Percentiles rank a stretch among this genome's conserved stretches.
phyloP scores from a whole-genome alignment of 345 rosid species.

The Euphorbia pulcherrima region DNA sequence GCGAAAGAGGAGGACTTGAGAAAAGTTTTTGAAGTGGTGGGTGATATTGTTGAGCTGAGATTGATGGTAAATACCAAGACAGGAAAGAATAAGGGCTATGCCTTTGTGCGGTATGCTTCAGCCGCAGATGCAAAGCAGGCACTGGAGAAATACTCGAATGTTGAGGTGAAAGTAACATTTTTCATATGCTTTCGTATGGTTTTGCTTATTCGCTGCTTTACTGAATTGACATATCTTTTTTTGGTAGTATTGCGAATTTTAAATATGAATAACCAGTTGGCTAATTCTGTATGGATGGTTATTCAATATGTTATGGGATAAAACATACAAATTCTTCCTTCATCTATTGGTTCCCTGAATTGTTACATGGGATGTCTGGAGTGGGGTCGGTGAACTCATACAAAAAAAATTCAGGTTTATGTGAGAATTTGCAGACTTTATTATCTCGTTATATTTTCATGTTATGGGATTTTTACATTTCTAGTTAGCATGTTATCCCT shows the following conservation, averaged over 20 bases:
- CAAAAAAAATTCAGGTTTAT: neutral
- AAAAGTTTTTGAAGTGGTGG: slow-evolving; percentile 28
- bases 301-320: neutral
- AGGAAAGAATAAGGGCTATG: slow-evolving; percentile 29
- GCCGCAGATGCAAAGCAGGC: slow-evolving; percentile 27
- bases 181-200: too few species aligned
- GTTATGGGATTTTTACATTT: neutral
- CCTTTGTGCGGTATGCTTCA: slow-evolving; percentile 27
- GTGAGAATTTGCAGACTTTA: neutral
- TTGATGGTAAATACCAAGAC: slow-evolving; percentile 12
- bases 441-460: neutral
- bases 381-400: neutral
- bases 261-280: neutral
- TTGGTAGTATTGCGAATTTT: neutral
- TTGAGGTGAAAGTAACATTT: slow-evolving; percentile 13
- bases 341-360: neutral
- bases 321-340: neutral
- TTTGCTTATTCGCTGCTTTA: neutral
- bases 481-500: neutral
- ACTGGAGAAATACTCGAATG: slow-evolving; percentile 21
- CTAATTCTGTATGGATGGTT: neutral
- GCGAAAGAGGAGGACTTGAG: slow-evolving; percentile 26
- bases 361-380: neutral
- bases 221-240: neutral
- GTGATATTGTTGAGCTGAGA: slow-evolving; percentile 25